phyloP scores from a whole-genome alignment of 2,329 filamentous ascomycete species.

The Ascochyta clinopodiicola region DNA sequence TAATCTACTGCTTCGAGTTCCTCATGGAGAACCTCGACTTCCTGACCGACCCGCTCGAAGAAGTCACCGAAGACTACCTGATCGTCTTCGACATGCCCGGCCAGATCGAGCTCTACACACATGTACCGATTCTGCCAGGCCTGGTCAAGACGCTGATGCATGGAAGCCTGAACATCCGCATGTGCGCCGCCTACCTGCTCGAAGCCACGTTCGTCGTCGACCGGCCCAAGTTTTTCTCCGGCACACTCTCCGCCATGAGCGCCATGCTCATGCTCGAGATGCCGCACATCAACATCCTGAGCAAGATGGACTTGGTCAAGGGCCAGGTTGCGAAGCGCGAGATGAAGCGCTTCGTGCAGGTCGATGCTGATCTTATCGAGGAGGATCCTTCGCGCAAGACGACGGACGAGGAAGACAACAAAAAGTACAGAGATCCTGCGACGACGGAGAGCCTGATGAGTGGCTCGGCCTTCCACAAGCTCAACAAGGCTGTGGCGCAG shows the following conservation, averaged over 20 bases:
- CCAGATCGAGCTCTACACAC: constrained; percentile 98
- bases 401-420: constrained; percentile 55
- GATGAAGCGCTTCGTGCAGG: constrained; percentile 86
- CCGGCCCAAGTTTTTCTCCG: constrained; percentile 95
- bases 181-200: constrained; percentile 92
- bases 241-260: constrained; percentile 94
- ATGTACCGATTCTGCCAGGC: constrained; percentile 88
- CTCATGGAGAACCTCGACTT: constrained; percentile 94
- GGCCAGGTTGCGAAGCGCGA: constrained; percentile 87
- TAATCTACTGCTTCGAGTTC: constrained; percentile 97
- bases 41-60: constrained; percentile 81
- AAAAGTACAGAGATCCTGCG: constrained; percentile 65
- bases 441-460: constrained; percentile 76
- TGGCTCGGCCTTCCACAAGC: constrained; percentile 78
- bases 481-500: constrained; percentile 87
- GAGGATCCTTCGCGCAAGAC: constrained; percentile 69
- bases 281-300: constrained; percentile 93
- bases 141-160: constrained; percentile 83
- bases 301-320: constrained; percentile 97
- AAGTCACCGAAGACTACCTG: constrained; percentile 90
- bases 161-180: constrained; percentile 83
- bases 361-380: constrained; percentile 81
- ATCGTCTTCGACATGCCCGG: constrained; percentile 99
- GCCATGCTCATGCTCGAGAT: constrained; percentile 99
- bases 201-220: constrained; percentile 96